These are phyloP conservation scores for Arthromyces matolae DNA, from an alignment of 768 basidiomycete genomes.

Conservation along the genomic window DNA sequence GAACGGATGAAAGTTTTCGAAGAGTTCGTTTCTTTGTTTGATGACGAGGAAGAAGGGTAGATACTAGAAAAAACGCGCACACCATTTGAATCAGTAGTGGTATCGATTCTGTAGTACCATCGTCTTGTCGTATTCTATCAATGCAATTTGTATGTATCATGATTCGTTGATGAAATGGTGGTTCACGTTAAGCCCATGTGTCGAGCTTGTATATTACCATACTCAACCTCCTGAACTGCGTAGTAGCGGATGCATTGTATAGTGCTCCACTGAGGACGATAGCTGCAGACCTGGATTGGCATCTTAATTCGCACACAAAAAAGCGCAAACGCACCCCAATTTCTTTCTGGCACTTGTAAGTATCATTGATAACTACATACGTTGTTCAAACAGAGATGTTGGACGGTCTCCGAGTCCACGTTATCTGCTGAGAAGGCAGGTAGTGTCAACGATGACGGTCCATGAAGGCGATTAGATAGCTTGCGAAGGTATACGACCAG, in stretches of 20 bases:
- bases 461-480: constrained; percentile 13
- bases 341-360: too few species aligned
- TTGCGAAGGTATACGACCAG: constrained; percentile 11
- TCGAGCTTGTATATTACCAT: constrained; percentile 18
- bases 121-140: too few species aligned
- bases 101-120: not conserved
- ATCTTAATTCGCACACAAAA: not conserved
- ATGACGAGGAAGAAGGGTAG: constrained; percentile 18
- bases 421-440: constrained; percentile 9
- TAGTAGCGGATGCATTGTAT: constrained; percentile 31
- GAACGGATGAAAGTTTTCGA: constrained; percentile 41
- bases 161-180: not conserved
- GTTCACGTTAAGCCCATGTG: constrained; percentile 21
- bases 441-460: constrained; percentile 6
- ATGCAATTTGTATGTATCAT: not conserved
- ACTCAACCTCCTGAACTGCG: constrained; percentile 30
- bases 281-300: constrained; percentile 13
- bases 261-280: constrained; percentile 28
- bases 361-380: too few species aligned
- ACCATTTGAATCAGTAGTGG: not conserved
- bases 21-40: constrained; percentile 40
- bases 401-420: constrained; percentile 16
- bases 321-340: constrained; percentile 23
- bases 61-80: not conserved
- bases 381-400: too few species aligned